A percentile compares a stretch with the other conserved stretches of the same genome.
Evolutionary conservation across 2,329 filamentous ascomycete species (phyloP).

Genomic region (Rhynchosporium agropyri): DNA sequence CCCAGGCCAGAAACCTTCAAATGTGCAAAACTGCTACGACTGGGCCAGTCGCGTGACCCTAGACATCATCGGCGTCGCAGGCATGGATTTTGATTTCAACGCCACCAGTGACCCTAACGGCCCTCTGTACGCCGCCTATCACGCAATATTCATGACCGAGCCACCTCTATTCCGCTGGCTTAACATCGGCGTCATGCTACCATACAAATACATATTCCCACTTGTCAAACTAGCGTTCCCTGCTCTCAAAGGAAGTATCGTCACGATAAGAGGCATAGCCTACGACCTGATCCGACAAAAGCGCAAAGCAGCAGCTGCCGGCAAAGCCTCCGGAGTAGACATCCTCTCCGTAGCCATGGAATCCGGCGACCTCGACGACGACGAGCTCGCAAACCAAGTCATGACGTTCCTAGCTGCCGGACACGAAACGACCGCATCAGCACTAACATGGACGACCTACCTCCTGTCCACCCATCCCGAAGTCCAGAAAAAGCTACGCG

Average conservation of each 20-base stretch:
- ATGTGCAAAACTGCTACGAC: conserved; percentile 1
- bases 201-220: conserved; percentile 43
- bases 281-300: conserved; percentile 71
- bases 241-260: conserved; percentile 50
- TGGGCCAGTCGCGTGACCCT: conserved; percentile 71
- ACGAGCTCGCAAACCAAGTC: conserved; percentile 79
- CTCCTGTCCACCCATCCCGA: conserved; percentile 65
- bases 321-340: conserved; percentile 60
- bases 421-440: conserved; percentile 76
- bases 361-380: conserved; percentile 74
- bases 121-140: conserved; percentile 59
- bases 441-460: conserved; percentile 74
- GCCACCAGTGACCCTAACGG: conserved; percentile 63
- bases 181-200: conserved; percentile 53
- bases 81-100: conserved; percentile 70
- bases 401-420: conserved; percentile 87
- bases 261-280: conserved; percentile 65
- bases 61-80: conserved; percentile 74
- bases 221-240: not conserved
- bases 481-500: conserved; percentile 66
- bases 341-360: conserved; percentile 80
- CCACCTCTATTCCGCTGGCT: conserved; percentile 10
- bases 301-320: conserved; percentile 55
- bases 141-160: conserved; percentile 52
- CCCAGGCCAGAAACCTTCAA: not conserved